A percentile compares a stretch with the other conserved stretches of the same genome.
phyloP scores from a whole-genome alignment of 2,329 filamentous ascomycete genomes.

The Fusarium albidum region DNA sequence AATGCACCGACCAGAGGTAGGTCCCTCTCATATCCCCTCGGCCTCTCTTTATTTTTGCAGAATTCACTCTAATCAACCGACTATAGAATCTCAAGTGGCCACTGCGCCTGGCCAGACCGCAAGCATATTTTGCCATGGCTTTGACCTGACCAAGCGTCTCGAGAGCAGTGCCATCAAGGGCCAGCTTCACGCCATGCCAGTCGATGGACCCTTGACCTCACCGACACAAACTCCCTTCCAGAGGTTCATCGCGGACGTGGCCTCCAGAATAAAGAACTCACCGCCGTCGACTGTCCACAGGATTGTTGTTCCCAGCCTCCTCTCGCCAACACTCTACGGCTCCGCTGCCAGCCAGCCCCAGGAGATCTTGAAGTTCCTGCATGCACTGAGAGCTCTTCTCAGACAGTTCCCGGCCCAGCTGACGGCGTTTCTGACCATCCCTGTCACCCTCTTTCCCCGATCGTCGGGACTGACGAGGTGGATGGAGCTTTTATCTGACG shows the following conservation, averaged over 20 bases:
- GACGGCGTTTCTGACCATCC: conserved; percentile 79
- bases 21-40: conserved; percentile 35
- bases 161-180: conserved; percentile 57
- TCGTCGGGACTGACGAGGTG: conserved; percentile 79
- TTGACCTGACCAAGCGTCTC: conserved; percentile 75
- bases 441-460: conserved; percentile 81
- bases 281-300: conserved; percentile 75
- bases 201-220: conserved; percentile 42
- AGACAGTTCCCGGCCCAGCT: conserved; percentile 71
- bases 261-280: conserved; percentile 63
- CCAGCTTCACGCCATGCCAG: conserved; percentile 58
- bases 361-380: conserved; percentile 81
- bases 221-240: conserved; percentile 56
- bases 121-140: conserved; percentile 72
- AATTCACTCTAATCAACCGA: conserved; percentile 1
- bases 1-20: conserved; percentile 72
- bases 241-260: conserved; percentile 68
- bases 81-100: conserved; percentile 31
- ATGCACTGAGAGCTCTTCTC: conserved; percentile 78
- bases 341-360: conserved; percentile 73
- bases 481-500: conserved; percentile 86
- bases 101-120: conserved; percentile 32
- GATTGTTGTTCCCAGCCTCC: conserved; percentile 81
- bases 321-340: conserved; percentile 87
- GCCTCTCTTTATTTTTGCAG: background rate